phyloP scores from a whole-genome alignment of 2,329 filamentous ascomycete species.

The Sporothrix dimorphospora region DNA sequence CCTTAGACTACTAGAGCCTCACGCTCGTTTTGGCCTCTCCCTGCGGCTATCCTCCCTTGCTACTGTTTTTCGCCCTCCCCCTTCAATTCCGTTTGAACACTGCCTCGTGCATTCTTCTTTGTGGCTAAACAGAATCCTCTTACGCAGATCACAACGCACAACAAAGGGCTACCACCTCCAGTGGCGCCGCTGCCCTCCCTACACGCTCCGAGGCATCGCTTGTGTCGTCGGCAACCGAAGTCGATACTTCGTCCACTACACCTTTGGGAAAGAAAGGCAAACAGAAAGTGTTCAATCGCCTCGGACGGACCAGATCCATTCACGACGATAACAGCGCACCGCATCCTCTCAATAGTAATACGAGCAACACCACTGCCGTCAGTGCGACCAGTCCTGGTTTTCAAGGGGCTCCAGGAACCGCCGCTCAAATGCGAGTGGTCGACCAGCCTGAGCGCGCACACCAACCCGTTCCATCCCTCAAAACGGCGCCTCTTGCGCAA shows the following conservation, averaged over 20 bases:
- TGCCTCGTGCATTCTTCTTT: constrained; percentile 27
- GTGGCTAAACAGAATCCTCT: constrained; percentile 36
- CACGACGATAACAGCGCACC: constrained; percentile 46
- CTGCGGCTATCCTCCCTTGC: constrained; percentile 1
- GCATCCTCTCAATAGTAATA: constrained; percentile 28
- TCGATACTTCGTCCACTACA: constrained; percentile 20
- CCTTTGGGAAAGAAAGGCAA: constrained; percentile 53
- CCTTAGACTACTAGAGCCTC: constrained; percentile 16
- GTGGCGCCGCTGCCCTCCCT: constrained; percentile 42
- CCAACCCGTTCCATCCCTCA: constrained; percentile 50
- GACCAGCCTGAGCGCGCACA: constrained; percentile 45
- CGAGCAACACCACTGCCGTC: constrained; percentile 3
- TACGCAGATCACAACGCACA: constrained; percentile 30
- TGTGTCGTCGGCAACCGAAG: constrained; percentile 44
- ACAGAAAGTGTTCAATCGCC: constrained; percentile 57
- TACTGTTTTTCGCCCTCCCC: neutral
- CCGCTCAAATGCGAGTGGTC: constrained; percentile 32
- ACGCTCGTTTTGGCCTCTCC: neutral
- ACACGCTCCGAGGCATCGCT: constrained; percentile 59
- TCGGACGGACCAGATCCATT: constrained; percentile 56
- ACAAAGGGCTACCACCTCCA: constrained; percentile 42
- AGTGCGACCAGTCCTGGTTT: constrained; percentile 33
- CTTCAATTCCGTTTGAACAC: constrained; percentile 12
- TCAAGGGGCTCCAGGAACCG: constrained; percentile 25
- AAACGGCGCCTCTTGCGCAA: constrained; percentile 63